Evolutionary conservation across 2,329 filamentous ascomycete species (phyloP), one percentile per base, ranked within the genome.

Genomic region (Lecanicillium sp.): DNA sequence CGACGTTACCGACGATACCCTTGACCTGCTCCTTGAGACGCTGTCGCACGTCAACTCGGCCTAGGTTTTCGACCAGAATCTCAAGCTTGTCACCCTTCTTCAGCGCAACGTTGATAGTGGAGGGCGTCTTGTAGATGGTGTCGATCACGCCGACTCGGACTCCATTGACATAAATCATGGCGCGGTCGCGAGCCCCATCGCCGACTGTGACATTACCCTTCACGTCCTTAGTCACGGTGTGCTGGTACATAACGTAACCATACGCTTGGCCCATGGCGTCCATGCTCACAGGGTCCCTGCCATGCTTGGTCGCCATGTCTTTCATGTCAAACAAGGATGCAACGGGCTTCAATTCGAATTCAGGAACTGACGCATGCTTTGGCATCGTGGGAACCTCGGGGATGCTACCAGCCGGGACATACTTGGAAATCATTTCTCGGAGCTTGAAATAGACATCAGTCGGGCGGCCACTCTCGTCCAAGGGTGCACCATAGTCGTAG

Each of bases 1-100:
- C 69, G 1, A 76, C 69, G 42, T 73, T 59, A 2, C 66, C 67
- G 5, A 63, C 52, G 14, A 77, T 67, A 1, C 73, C 73, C 52
- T 76, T 76, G 19, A 59, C 61, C 20, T 67, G 73, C 27, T 77
- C 71, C 5, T 60, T 59, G 9, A 73, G 60, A 5, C 60, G 56
- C 3, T 67, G 65, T 40, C 64, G 65, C 51, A 71, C 74, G 51
- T 75, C 68, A 1, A 75, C 69, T 3, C 73, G 65, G 2, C 73
- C 73, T n/a, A 77, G 62, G 42, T 76, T 77, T 56, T 77, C 73
- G 2, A 75, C 67, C 3, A 76, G 56, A 0, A 75, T 62, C 48
- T 67, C 61, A 5, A 75, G 51, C 20, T 54, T 62, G 52, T 74
- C 71, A 5, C 69, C 69, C 1, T 55, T 52, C 15, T 58, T 53